A percentile compares a stretch with the other conserved stretches of the same genome.
phyloP scores from a whole-genome alignment of 2,329 filamentous ascomycete species.

The Aaosphaeria arxii region DNA sequence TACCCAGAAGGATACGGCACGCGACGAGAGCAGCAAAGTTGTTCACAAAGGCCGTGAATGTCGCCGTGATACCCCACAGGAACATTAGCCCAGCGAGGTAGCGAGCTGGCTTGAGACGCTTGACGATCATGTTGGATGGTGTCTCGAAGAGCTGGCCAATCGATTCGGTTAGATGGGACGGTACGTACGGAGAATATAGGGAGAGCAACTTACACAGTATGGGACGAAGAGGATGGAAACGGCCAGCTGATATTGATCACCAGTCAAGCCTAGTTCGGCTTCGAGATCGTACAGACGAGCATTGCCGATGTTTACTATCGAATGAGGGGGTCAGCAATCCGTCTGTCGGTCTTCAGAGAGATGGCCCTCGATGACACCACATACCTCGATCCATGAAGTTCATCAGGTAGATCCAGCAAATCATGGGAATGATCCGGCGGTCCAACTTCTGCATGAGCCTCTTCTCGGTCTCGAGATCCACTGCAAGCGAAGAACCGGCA shows the following conservation, averaged over 20 bases:
- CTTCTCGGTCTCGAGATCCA: constrained; percentile 1
- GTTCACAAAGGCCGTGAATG: background rate
- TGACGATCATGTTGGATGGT: background rate
- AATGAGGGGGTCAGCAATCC: background rate
- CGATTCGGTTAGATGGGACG: background rate
- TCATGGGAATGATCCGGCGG: constrained; percentile 4
- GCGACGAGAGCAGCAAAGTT: background rate
- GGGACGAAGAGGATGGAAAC: constrained; percentile 14
- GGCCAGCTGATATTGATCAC: constrained; percentile 20
- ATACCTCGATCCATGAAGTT: constrained; percentile 8
- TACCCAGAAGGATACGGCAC: background rate
- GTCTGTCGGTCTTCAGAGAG: background rate
- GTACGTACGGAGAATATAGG: background rate
- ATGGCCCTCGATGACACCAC: background rate
- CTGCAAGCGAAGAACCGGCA: background rate
- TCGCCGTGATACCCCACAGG: background rate
- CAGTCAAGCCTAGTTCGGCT: constrained; percentile 8
- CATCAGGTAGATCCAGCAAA: constrained; percentile 7
- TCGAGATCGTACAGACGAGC: constrained; percentile 12
- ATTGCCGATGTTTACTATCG: constrained; percentile 5
- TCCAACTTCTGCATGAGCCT: constrained; percentile 9
- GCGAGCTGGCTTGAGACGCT: constrained; percentile 1
- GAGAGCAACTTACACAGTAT: constrained; percentile 11
- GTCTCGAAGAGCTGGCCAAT: background rate
- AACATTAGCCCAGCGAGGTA: background rate